phyloP scores from a whole-genome alignment of 768 basidiomycete genomes.

The Suillus ampliporus region DNA sequence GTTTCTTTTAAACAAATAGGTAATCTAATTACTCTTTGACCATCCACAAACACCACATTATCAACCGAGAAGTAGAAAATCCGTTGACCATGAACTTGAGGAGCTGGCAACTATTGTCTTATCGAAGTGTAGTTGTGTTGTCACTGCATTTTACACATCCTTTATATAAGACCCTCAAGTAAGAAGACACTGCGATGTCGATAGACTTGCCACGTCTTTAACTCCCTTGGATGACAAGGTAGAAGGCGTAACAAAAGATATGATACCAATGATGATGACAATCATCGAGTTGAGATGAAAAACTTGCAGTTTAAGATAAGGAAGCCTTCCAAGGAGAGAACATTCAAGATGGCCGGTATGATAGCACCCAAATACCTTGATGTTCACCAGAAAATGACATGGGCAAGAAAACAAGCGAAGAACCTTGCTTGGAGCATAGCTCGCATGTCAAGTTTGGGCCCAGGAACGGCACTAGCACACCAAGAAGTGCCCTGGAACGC shows the following conservation, averaged over 20 bases:
- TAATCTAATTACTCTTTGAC: no score
- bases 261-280: slow-evolving; percentile 38
- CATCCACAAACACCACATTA: no score
- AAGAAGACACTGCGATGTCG: no score
- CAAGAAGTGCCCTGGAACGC: neutral
- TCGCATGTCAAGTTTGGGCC: slow-evolving; percentile 58
- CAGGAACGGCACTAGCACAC: slow-evolving; percentile 49
- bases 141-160: no score
- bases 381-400: slow-evolving; percentile 7
- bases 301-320: slow-evolving; percentile 60
- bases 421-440: slow-evolving; percentile 63
- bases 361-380: slow-evolving; percentile 45
- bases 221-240: no score
- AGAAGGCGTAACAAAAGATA: slow-evolving; percentile 37
- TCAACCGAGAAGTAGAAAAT: no score
- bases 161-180: no score
- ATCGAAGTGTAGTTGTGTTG: no score
- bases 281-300: slow-evolving; percentile 39
- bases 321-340: slow-evolving; percentile 58
- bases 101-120: no score
- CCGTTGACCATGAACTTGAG: no score
- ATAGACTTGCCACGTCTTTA: no score
- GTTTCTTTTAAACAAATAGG: no score
- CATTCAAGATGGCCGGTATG: slow-evolving; percentile 51
- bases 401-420: slow-evolving; percentile 21